Percentiles rank a stretch among this genome's conserved stretches.
Conservation (phyloP, 2,329 filamentous ascomycete species). For the Neofusicoccum parvum region DNA sequence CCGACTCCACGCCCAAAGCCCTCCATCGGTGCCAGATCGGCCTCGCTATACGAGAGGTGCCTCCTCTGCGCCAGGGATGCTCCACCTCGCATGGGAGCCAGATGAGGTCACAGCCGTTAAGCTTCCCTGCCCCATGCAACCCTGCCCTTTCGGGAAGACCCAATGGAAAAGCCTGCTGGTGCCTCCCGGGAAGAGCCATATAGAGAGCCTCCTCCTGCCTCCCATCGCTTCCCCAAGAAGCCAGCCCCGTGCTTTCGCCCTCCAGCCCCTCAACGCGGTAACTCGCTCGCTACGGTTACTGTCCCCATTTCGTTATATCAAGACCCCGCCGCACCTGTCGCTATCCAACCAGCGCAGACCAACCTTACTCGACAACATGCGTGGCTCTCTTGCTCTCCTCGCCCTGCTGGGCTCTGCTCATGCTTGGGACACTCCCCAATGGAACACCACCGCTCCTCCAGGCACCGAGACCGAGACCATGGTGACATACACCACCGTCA, state of each 20-base stretch:
- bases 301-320: conserved; percentile 32
- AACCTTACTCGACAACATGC: conserved; percentile 29
- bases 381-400: conserved; percentile 31
- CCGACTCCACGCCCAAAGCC: not conserved
- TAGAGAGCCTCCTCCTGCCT: conserved; percentile 12
- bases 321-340: conserved; percentile 14
- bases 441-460: not conserved
- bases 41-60: not conserved
- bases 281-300: conserved; percentile 44
- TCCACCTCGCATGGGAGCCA: conserved; percentile 3
- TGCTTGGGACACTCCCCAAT: conserved; percentile 23
- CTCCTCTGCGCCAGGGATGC: not conserved
- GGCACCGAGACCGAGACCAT: conserved; percentile 1
- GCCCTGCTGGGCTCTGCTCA: conserved; percentile 36
- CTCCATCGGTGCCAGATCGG: not conserved
- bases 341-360: conserved; percentile 12
- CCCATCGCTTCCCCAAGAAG: not conserved
- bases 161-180: conserved; percentile 10
- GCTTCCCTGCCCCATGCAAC: conserved; percentile 6
- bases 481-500: conserved; percentile 19
- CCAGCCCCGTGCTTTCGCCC: conserved; percentile 3
- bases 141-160: not conserved
- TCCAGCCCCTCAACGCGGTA: conserved; percentile 22
- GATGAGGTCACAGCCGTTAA: conserved; percentile 10
- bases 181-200: not conserved